Conservation (phyloP, 108 stramenopile genomes). For the Cyclotella kingstonii region DNA sequence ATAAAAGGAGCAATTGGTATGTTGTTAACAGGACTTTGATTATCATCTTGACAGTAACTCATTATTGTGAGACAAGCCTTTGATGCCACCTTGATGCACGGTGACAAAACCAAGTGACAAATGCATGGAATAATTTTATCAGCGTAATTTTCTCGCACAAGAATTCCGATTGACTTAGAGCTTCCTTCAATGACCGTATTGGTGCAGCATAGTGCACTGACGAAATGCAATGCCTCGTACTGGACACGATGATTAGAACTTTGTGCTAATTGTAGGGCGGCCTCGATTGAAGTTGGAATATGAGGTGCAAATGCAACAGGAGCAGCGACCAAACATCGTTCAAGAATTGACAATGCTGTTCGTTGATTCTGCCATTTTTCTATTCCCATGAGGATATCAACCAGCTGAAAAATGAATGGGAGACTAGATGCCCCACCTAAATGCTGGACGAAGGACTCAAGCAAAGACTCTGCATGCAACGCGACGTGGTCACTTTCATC, state of each 20-base stretch:
- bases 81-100: constrained; percentile 57
- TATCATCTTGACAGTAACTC: constrained; percentile 61
- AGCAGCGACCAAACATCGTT: constrained; percentile 53
- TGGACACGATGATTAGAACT: constrained; percentile 48
- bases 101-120: constrained; percentile 35
- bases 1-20: constrained; percentile 48
- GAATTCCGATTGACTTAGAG: not conserved
- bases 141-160: constrained; percentile 33
- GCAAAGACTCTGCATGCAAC: constrained; percentile 48
- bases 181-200: constrained; percentile 32
- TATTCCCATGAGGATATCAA: constrained; percentile 41
- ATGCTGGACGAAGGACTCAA: constrained; percentile 55
- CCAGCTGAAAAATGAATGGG: constrained; percentile 46
- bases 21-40: constrained; percentile 27
- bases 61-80: constrained; percentile 63
- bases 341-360: constrained; percentile 59
- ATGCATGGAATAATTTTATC: constrained; percentile 38
- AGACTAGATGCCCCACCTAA: constrained; percentile 52
- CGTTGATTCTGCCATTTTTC: constrained; percentile 38
- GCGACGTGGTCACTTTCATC: constrained; percentile 58
- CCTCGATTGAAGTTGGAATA: constrained; percentile 51
- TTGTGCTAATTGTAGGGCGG: constrained; percentile 40
- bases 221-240: constrained; percentile 65
- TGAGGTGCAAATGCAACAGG: constrained; percentile 60
- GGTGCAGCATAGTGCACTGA: constrained; percentile 54